A percentile compares a stretch with the other conserved stretches of the same genome.
phyloP scores from a whole-genome alignment of 345 rosid genomes.

The Kernera saxatilis region DNA sequence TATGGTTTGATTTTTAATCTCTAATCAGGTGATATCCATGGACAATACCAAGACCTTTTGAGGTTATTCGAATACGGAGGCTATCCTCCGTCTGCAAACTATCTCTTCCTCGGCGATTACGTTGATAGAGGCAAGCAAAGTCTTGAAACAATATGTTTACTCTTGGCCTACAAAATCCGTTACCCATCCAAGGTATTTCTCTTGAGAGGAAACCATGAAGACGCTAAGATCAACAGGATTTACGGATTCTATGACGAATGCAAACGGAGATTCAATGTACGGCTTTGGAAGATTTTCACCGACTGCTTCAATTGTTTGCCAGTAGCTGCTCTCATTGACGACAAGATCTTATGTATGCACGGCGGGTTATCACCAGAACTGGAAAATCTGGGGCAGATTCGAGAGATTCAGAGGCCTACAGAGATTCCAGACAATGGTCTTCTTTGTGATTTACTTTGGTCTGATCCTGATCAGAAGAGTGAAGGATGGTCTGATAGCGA shows the following conservation, averaged over 20 bases:
- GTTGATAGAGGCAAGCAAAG: conserved; percentile 98
- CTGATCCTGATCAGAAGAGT: conserved; percentile 72
- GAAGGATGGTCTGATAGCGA: conserved; percentile 90
- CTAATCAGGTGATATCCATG: conserved; percentile 80
- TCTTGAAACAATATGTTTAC: conserved; percentile 92
- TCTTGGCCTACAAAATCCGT: conserved; percentile 88
- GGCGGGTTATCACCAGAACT: conserved; percentile 92
- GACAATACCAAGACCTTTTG: conserved; percentile 91
- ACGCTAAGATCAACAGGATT: conserved; percentile 89
- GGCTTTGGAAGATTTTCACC: conserved; percentile 91
- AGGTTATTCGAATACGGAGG: conserved; percentile 84
- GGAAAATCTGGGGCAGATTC: conserved; percentile 65
- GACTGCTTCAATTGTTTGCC: conserved; percentile 95
- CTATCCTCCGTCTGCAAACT: conserved; percentile 85
- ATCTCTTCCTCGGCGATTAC: conserved; percentile 93
- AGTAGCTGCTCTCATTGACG: conserved; percentile 84
- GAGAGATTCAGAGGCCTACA: conserved; percentile 71
- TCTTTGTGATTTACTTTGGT: conserved; percentile 95
- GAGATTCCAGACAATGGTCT: conserved; percentile 94
- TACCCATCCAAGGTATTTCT: conserved; percentile 67
- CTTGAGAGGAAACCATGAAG: conserved; percentile 97
- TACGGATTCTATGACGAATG: conserved; percentile 99
- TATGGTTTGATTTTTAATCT: not conserved
- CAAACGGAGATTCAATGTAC: conserved; percentile 87
- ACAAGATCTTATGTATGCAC: conserved; percentile 94